Base-by-base conservation (phyloP, 306 rosid species). In the Fragaria iinumae region DNA sequence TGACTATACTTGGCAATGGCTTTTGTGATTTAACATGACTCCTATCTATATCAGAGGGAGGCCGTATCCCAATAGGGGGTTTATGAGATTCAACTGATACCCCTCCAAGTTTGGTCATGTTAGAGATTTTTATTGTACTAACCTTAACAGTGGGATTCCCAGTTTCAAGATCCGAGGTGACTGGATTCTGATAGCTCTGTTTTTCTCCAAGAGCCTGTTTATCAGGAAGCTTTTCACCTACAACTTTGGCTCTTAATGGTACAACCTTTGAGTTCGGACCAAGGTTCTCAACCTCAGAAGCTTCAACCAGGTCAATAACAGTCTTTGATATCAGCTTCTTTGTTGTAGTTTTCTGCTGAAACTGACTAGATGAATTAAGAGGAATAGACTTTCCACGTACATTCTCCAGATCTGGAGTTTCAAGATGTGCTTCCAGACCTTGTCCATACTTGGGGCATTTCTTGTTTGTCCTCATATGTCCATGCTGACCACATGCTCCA, bases 401-500 rank as follows among this genome's bases (percentile, higher is more conserved):
- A 83, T 88, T 93, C 65, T 91, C 98, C 62, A 52, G 62, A 38
- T 88, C 96, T 9, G 77, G 80, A 83, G 91, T 80, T 67, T 91
- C 98, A 69, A 74, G 74, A 53, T 82, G 88, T 52, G 89, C 25
- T 68, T 91, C 90, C 2, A 63, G 81, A 79, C 90, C 92, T 76
- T 90, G 92, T 77, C 98, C 92, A 80, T 90, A 93, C 85, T 87
- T 90, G 53, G 97, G 98, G 85, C 97, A 91, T 82, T 93, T 90
- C 86, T 88, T 91, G 89, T 93, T 93, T 6, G 97, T 93, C 59
- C 96, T 89, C 97, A 90, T 93, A 74, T 93, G 98, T 86, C 98
- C 97, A 83, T 83, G 83, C 96, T 91, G 93, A 80, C 96, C 96
- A 82, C 97, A 91, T 67, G 93, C 93, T 80, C 97, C 96, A 82